A percentile compares a stretch with the other conserved stretches of the same genome.
phyloP scores from a whole-genome alignment of 1,284 basidiomycete species.

The Ceratobasidium theobromae region DNA sequence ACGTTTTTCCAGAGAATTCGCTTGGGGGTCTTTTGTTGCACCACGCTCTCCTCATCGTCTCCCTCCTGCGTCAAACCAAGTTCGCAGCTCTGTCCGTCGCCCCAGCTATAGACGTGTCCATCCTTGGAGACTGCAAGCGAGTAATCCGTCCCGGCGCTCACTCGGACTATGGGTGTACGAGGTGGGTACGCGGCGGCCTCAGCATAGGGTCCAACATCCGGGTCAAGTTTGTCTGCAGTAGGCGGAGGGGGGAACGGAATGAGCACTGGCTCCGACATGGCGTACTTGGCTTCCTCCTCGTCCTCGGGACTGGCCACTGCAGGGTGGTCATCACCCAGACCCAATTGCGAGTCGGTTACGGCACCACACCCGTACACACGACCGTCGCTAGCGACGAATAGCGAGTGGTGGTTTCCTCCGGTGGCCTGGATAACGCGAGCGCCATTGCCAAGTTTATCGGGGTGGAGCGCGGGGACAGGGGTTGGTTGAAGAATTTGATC shows the following conservation, averaged over 20 bases:
- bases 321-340: constrained; percentile 49
- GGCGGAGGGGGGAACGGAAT: constrained; percentile 64
- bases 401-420: constrained; percentile 56
- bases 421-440: constrained; percentile 48
- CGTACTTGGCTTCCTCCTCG: constrained; percentile 51
- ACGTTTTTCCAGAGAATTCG: constrained; percentile 40
- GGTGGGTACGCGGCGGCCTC: constrained; percentile 38
- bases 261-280: constrained; percentile 61
- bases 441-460: constrained; percentile 47
- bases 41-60: constrained; percentile 40
- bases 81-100: constrained; percentile 74
- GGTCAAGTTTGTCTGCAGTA: constrained; percentile 46
- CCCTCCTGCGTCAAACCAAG: constrained; percentile 61
- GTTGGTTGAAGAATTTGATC: constrained; percentile 53
- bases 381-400: constrained; percentile 60
- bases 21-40: constrained; percentile 56
- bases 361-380: constrained; percentile 55
- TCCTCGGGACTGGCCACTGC: constrained; percentile 49
- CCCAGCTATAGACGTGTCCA: constrained; percentile 85
- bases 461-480: constrained; percentile 49
- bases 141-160: constrained; percentile 78
- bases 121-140: constrained; percentile 77
- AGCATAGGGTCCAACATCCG: constrained; percentile 44
- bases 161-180: constrained; percentile 67
- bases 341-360: constrained; percentile 52